These are phyloP conservation scores for Eudorina sp. DNA, from an alignment of 139 green algal species.

Conservation along the genomic window DNA sequence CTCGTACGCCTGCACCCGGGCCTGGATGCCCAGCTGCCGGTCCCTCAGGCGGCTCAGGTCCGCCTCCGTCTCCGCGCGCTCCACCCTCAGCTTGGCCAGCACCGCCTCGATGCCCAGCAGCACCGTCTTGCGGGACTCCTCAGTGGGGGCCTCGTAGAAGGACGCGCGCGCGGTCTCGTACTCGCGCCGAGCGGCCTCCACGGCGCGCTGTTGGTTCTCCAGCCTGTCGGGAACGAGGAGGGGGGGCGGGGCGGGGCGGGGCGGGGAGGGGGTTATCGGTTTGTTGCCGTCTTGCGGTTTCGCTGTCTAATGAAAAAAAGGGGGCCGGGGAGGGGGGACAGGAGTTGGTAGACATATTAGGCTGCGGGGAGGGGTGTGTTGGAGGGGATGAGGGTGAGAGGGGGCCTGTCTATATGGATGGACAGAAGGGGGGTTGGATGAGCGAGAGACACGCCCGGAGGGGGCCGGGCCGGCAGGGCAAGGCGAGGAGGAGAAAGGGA, in stretches of 20 bases:
- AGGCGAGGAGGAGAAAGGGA: no score
- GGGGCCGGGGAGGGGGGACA: no score
- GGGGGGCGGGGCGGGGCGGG: not conserved
- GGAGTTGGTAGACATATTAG: no score
- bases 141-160: conserved; percentile 55
- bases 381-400: no score
- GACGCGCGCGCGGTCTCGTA: conserved; percentile 51
- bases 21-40: not conserved
- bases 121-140: conserved; percentile 43
- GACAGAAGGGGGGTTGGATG: no score
- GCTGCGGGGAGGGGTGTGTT: no score
- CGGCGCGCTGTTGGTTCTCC: conserved; percentile 2
- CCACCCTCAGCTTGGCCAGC: conserved; percentile 43
- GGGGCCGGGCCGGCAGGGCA: no score
- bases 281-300: no score
- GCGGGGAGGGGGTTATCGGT: not conserved
- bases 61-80: conserved; percentile 35
- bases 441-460: no score
- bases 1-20: conserved; percentile 10
- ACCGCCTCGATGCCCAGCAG: conserved; percentile 50
- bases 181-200: conserved; percentile 37
- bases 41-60: conserved; percentile 7
- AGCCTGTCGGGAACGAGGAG: not conserved
- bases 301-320: no score
- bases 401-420: no score